Evolutionary conservation across 805 yeast species (phyloP), one percentile per base, ranked within the genome.

Genomic region (Lipomyces orientalis): DNA sequence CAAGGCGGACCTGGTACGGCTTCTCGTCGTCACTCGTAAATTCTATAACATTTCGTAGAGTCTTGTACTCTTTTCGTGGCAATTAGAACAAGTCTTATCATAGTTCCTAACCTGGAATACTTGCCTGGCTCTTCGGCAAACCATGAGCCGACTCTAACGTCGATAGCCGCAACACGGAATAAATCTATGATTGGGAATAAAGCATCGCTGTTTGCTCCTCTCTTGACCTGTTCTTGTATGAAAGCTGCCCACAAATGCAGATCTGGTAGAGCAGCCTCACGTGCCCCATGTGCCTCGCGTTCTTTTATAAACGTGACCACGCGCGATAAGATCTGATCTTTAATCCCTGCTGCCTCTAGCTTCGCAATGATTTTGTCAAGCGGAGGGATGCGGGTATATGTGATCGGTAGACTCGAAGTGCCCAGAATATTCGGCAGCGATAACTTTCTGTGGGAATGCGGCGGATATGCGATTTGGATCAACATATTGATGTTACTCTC

Each of bases 101-200:
- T n/a, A 43, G 2, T 6, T n/a, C n/a, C 16, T 22, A 31, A n/a
- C 7, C 9, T 14, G 33, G 22, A 5, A 5, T 37, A 35, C 61
- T 2, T 62, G 56, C 66, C 68, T 22, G 39, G 29, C 51, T 71
- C 74, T 25, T 73, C 75, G 5, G 72, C 72, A 39, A 73, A 66
- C 75, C 75, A 73, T 9, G 72, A 65, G n/a, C 72, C 57, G 10
- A 73, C 69, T 9, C 75, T 63, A 14, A 43, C 58, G 37, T 73
- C 75, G 16, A 69, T 54, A 34, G 71, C 71, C 1, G 74, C 75
- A 8, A 73, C 60, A n/a, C 75, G 60, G 59, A 73, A 62, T 16
- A 73, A 33, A 51, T 73, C 75, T 35, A 73, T 66, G 8, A 72
- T 19, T 8, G 75, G 75, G 51, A 73, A 73, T 39, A 68, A 35